Base-by-base conservation (phyloP, 768 basidiomycete genomes). In the Russula compacta region DNA sequence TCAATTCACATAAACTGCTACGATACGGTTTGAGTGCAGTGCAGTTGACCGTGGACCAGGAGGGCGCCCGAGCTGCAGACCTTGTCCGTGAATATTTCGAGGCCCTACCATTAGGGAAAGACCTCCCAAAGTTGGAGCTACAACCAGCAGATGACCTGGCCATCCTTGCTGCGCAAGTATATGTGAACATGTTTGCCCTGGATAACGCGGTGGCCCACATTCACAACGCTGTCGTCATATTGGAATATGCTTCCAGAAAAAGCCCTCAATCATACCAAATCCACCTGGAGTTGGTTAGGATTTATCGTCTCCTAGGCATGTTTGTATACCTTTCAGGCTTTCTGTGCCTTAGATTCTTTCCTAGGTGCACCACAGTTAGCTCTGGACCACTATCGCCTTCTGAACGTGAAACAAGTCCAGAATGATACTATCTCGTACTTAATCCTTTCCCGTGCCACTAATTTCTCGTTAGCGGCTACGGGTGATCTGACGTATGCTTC, bases 341-440 rank as follows among this genome's bases (percentile, higher is more conserved):
- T 33, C 36, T 19, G 19, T 40, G 36, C 53, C 51, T 59, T 35
- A 62, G 40, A 14, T n/a, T 38, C 15, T 44, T 44, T 35, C 48
- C 44, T 66, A 92, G 92, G 89, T 59, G 86, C 88, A 15, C 79
- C 91, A 0, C 80, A 83, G 4, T 72, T 83, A 44, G 85, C 89
- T 3, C 65, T 92, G 64, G 85, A 90, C 56, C 91, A 94, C 68
- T 95, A 92, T 70, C 83, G 84, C 33, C 74, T 76, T 24, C 78
- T 95, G 76, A 83, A 85, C 62, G 76, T 90, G 63, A 93, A 93
- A 70, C 87, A 91, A 67, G 81, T 95, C 24, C 92, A 95, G 70
- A 81, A 87, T 59, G 94, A 97, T 68, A 95, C 94, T 0, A 77
- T 97, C 8, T 91, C 90, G 1, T 90, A 95, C 69, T 81, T 91